Evolutionary conservation across 2,329 filamentous ascomycete species (phyloP).

Genomic region (Trichoderma sp.): DNA sequence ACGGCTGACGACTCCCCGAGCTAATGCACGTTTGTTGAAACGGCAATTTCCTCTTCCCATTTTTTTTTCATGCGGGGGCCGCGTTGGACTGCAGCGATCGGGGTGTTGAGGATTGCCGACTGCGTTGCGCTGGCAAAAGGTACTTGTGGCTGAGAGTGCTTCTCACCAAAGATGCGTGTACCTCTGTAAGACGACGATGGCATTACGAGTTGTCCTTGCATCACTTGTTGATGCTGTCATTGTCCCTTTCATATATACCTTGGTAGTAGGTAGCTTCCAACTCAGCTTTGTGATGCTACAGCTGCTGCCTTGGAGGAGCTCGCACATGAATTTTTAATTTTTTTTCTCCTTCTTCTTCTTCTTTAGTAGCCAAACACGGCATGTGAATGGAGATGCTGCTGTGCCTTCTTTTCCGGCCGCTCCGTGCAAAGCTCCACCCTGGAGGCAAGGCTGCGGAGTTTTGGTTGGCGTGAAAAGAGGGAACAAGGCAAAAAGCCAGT

Average conservation of each 20-base stretch:
- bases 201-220: not conserved
- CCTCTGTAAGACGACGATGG: not conserved
- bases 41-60: slow-evolving; percentile 21
- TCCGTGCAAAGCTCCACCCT: slow-evolving; percentile 3
- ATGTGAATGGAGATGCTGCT: not conserved
- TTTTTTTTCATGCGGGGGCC: slow-evolving; percentile 17
- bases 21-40: slow-evolving; percentile 16
- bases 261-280: not conserved
- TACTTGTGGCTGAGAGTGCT: not conserved
- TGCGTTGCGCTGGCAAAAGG: not conserved
- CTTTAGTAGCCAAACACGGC: not conserved
- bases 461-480: not conserved
- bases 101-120: slow-evolving; percentile 3
- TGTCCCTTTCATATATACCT: not conserved
- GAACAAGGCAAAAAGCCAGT: not conserved
- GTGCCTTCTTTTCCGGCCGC: slow-evolving; percentile 12
- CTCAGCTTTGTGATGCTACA: not conserved
- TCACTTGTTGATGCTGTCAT: not conserved
- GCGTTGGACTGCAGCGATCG: not conserved
- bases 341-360: not conserved
- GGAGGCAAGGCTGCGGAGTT: not conserved
- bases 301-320: no score
- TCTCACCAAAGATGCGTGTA: not conserved
- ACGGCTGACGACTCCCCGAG: slow-evolving; percentile 3
- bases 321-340: not conserved